Conservation (phyloP, 345 rosid species). For the Heritiera littoralis region DNA sequence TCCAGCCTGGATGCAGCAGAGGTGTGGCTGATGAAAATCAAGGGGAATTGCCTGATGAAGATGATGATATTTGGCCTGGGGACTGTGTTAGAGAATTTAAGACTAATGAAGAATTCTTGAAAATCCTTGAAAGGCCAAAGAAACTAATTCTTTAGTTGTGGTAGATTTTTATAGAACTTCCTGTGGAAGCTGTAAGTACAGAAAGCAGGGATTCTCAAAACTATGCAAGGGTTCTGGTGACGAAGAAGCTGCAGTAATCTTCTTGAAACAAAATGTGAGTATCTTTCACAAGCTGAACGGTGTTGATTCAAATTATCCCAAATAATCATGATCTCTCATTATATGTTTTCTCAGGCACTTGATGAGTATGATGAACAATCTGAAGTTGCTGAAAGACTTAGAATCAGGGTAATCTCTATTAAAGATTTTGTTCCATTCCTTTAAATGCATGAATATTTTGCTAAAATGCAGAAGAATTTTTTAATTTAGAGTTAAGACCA, state of each 20-base stretch:
- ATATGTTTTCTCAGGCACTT: no score
- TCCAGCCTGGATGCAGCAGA: slow-evolving; percentile 29
- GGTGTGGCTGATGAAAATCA: slow-evolving; percentile 39
- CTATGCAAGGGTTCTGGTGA: slow-evolving; percentile 77
- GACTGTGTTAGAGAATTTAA: slow-evolving; percentile 90
- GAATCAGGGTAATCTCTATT: slow-evolving; percentile 65
- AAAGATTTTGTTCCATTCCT: slow-evolving; percentile 7
- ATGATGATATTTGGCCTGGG: slow-evolving; percentile 83
- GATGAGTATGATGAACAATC: slow-evolving; percentile 95
- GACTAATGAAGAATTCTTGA: slow-evolving; percentile 67
- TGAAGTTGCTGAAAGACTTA: slow-evolving; percentile 84
- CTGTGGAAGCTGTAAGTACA: slow-evolving; percentile 93
- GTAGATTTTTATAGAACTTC: slow-evolving; percentile 85
- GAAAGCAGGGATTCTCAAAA: slow-evolving; percentile 81
- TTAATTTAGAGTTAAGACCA: no score
- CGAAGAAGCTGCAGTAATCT: slow-evolving; percentile 68
- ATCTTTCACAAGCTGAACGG: not conserved
- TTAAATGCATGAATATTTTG: not conserved
- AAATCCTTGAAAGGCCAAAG: slow-evolving; percentile 63
- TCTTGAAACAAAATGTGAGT: slow-evolving; percentile 95
- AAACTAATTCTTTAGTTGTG: slow-evolving; percentile 65
- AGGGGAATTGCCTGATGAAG: slow-evolving; percentile 59
- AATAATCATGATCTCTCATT: not conserved
- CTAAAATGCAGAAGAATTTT: no score
- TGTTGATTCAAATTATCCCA: not conserved